Evolutionary conservation across 345 rosid genomes (phyloP).

Genomic region (Moringa oleifera): DNA sequence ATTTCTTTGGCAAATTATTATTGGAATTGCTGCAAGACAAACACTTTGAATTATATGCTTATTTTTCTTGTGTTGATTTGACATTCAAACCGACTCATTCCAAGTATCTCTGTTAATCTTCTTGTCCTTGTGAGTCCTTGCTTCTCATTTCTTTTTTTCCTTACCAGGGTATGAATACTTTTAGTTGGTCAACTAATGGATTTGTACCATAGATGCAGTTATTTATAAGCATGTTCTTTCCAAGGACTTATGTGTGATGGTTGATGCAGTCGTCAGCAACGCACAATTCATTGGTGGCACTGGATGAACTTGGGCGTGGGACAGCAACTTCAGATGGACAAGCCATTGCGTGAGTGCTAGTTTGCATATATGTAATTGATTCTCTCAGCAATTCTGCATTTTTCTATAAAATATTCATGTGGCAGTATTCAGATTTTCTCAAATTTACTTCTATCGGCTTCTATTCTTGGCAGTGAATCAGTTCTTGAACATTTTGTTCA

Average conservation of each 20-base stretch:
- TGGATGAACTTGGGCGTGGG: constrained; percentile 98
- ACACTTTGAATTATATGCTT: background rate
- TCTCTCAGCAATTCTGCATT: background rate
- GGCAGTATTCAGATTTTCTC: background rate
- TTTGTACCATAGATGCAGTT: no score
- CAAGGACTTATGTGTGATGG: constrained; percentile 5
- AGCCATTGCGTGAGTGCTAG: constrained; percentile 76
- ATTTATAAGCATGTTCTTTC: background rate
- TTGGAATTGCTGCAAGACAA: background rate
- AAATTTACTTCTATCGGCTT: no score
- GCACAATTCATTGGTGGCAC: constrained; percentile 68
- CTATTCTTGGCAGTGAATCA: constrained; percentile 38
- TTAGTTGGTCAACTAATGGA: background rate
- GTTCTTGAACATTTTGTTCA: constrained; percentile 65
- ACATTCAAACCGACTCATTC: background rate
- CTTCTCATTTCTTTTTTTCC: background rate
- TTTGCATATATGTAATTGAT: constrained; percentile 3
- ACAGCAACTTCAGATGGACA: constrained; percentile 98
- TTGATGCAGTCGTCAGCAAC: constrained; percentile 73
- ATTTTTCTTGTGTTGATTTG: background rate
- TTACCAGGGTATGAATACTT: background rate
- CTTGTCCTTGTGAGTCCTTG: background rate
- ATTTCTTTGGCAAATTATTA: no score
- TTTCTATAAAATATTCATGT: background rate
- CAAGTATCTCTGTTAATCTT: no score